Conservation (phyloP, 2,329 filamentous ascomycete genomes). For the Apiospora arundinis region DNA sequence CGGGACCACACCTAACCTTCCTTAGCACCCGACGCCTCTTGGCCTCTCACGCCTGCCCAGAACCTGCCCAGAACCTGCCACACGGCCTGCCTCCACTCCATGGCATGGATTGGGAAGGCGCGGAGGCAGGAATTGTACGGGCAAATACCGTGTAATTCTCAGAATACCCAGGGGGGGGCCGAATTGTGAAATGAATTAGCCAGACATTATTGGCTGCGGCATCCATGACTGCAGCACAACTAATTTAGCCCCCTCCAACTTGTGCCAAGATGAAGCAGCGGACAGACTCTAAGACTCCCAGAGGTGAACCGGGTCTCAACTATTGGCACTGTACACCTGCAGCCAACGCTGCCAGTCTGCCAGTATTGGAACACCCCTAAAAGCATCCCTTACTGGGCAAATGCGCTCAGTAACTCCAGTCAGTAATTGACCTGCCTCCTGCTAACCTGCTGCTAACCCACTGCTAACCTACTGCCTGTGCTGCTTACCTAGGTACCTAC, state of each 20-base stretch:
- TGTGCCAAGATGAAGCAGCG: conserved; percentile 11
- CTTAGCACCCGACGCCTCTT: no score
- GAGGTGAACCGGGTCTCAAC: not conserved
- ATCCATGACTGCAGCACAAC: not conserved
- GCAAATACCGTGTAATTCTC: not conserved
- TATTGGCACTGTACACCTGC: not conserved
- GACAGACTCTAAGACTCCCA: not conserved
- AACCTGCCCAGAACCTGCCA: no score
- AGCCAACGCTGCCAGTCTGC: no score
- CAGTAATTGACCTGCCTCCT: no score
- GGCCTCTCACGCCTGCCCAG: no score
- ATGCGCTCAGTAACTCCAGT: no score
- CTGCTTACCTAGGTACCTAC: no score
- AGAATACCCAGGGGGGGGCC: not conserved
- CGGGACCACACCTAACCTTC: no score
- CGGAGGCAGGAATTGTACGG: not conserved
- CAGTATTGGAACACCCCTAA: no score
- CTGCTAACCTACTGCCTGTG: not conserved
- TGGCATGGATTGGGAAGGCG: conserved; percentile 12
- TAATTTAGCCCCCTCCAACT: conserved; percentile 10
- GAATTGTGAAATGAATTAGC: not conserved
- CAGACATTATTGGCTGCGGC: not conserved
- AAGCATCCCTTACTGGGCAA: not conserved
- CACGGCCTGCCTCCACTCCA: not conserved
- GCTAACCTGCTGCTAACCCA: not conserved